phyloP scores from a whole-genome alignment of 352 stramenopile genomes.

The Pythium periplocum region DNA sequence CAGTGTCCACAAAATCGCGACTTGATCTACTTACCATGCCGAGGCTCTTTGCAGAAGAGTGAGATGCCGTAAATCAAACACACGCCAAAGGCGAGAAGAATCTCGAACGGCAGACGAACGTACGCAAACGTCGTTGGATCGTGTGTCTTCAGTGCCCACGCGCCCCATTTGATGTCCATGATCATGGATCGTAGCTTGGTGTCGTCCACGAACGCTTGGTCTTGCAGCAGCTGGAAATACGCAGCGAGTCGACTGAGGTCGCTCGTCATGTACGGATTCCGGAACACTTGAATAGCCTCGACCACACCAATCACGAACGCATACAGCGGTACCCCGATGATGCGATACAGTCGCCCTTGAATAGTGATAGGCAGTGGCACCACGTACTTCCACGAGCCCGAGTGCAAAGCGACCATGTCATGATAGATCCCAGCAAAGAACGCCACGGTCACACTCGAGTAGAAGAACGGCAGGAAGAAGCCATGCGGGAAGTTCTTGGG shows the following conservation, averaged over 20 bases:
- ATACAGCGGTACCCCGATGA: constrained; percentile 66
- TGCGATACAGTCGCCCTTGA: constrained; percentile 34
- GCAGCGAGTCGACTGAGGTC: constrained; percentile 27
- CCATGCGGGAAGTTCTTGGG: constrained; percentile 49
- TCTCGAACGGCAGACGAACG: constrained; percentile 35
- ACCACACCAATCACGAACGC: constrained; percentile 44
- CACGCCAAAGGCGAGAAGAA: constrained; percentile 40
- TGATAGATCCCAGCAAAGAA: constrained; percentile 39
- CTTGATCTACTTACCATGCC: constrained; percentile 40
- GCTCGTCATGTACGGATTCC: constrained; percentile 39
- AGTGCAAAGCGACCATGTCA: constrained; percentile 23
- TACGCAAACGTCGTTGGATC: constrained; percentile 23
- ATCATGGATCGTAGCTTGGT: constrained; percentile 21
- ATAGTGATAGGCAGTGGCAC: constrained; percentile 62
- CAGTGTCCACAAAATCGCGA: background rate
- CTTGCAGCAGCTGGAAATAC: constrained; percentile 30
- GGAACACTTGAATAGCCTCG: constrained; percentile 44
- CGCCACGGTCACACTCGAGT: constrained; percentile 27
- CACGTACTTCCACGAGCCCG: constrained; percentile 53
- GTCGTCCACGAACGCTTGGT: constrained; percentile 24
- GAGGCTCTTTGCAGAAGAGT: constrained; percentile 62
- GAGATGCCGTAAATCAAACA: constrained; percentile 54
- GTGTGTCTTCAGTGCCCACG: constrained; percentile 21
- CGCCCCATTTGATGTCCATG: constrained; percentile 26
- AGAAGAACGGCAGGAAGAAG: constrained; percentile 56